Conservation (phyloP, 148 eudicot species). For the Drosera capensis region DNA sequence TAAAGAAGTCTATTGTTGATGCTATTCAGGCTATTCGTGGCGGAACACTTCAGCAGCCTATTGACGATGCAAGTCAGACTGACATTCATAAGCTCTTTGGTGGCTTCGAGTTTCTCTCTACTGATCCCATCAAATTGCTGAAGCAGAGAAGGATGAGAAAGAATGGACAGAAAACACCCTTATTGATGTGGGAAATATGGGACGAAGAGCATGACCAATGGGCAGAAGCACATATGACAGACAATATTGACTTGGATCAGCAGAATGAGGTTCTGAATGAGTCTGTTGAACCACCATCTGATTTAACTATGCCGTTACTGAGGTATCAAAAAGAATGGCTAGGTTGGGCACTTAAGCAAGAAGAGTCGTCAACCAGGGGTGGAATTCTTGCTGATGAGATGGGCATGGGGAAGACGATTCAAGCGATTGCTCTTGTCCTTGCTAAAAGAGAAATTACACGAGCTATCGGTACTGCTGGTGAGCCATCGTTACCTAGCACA, state of each 20-base stretch:
- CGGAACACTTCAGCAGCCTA: too few relatives aligned
- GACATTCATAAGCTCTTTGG: too few relatives aligned
- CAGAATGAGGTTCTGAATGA: slow-evolving; percentile 35
- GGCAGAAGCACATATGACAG: slow-evolving; percentile 27
- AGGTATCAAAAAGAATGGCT: slow-evolving; percentile 98
- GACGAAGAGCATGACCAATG: slow-evolving; percentile 59
- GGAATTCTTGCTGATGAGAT: slow-evolving; percentile 98
- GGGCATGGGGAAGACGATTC: slow-evolving; percentile 95
- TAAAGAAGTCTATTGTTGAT: too few relatives aligned
- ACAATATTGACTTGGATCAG: slow-evolving; percentile 32
- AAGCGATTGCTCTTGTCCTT: slow-evolving; percentile 92
- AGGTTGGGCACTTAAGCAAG: slow-evolving; percentile 87
- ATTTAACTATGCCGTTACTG: slow-evolving; percentile 48
- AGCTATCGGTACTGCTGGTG: slow-evolving; percentile 15
- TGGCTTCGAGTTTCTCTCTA: slow-evolving; percentile 12
- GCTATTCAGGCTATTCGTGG: too few relatives aligned
- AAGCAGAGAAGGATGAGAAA: slow-evolving; percentile 18
- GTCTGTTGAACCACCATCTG: slow-evolving; percentile 44
- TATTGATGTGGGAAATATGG: slow-evolving; percentile 68
- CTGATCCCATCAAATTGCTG: slow-evolving; percentile 14
- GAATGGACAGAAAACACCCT: slow-evolving; percentile 19
- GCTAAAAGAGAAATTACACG: slow-evolving; percentile 46
- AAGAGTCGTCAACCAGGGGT: slow-evolving; percentile 55
- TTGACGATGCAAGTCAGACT: too few relatives aligned
- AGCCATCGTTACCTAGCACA: slow-evolving; percentile 17